Base-by-base conservation (phyloP, 129 eudicot genomes). In the Centrapalus pauciflorus region DNA sequence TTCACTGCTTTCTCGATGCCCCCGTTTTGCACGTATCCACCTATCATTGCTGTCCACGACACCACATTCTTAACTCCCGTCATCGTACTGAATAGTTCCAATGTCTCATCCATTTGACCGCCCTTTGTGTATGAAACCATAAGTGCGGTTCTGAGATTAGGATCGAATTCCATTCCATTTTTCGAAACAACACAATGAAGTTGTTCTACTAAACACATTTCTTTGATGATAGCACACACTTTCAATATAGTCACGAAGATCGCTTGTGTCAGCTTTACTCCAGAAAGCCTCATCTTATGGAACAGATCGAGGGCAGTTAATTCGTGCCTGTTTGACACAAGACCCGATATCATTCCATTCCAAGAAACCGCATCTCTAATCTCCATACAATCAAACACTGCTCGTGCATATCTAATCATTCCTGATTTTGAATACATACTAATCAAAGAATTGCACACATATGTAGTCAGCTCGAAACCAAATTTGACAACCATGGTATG, bases 281-380 rank as follows among this genome's bases (percentile, higher is more conserved):
- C 86, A 1, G 65, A 77, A 73, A 75, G 74, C 56, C 84, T 78
- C 96, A 89, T 86, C 40, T 40, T 77, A 57, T 69, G 37, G 27
- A 93, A 93, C 59, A 89, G 54, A 69, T 84, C 70, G 65, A 93
- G 81, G 11, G 95, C 95, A 50, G 66, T 79, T 64, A 71, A 41
- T 57, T 86, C 77, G 64, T 59, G 82, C 70, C 92, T 93, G 21
- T 89, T 93, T 16, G 73, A 33, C 29, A 86, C 88, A 14, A 82
- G 78, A 51, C 92, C 96, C 4, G 96, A 78, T 33, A 89, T 77
- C 93, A 86, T 93, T 32, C 92, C 80, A 58, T 93, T 93, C 96
- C 99, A 93, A 37, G 99, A 85, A 61, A 86, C 83, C 2, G 77
- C 70, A 69, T 79, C 75, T 66, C 61, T 84, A 64, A 68, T 57